Evolutionary conservation across 179 eudicot species (phyloP).

Genomic region (Beta macrorhiza): DNA sequence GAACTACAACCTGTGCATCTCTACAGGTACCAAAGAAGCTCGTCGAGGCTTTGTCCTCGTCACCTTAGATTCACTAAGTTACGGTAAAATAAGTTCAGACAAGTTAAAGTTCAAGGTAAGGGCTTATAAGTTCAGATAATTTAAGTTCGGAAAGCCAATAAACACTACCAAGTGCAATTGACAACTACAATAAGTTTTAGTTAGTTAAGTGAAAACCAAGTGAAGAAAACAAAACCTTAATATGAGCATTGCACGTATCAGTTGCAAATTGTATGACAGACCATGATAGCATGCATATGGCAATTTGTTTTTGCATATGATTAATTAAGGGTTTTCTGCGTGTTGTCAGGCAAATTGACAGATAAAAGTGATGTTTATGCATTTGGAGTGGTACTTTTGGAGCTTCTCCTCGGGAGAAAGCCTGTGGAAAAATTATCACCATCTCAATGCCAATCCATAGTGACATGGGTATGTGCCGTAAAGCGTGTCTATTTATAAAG

Average conservation of each 20-base stretch:
- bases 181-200: too few relatives aligned
- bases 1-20: too few relatives aligned
- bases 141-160: too few relatives aligned
- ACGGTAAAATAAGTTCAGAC: too few relatives aligned
- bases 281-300: background rate
- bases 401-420: constrained; percentile 74
- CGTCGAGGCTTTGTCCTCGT: background rate
- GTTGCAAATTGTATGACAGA: background rate
- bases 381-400: constrained; percentile 79
- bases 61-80: background rate
- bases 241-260: background rate
- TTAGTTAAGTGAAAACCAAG: background rate
- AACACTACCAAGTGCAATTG: too few relatives aligned
- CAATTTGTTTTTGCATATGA: constrained; percentile 3
- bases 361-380: constrained; percentile 94
- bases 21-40: too few relatives aligned
- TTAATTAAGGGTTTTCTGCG: background rate
- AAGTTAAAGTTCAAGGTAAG: background rate
- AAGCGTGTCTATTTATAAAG: background rate
- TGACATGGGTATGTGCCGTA: constrained; percentile 65
- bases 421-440: constrained; percentile 73
- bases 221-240: background rate
- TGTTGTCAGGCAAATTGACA: constrained; percentile 60
- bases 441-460: constrained; percentile 74
- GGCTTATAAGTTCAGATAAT: background rate